A percentile compares a stretch with the other conserved stretches of the same genome.
These are phyloP conservation scores for Mortierella sp. DNA, from an alignment of 371 early-diverging fungal genomes.

Conservation along the genomic window DNA sequence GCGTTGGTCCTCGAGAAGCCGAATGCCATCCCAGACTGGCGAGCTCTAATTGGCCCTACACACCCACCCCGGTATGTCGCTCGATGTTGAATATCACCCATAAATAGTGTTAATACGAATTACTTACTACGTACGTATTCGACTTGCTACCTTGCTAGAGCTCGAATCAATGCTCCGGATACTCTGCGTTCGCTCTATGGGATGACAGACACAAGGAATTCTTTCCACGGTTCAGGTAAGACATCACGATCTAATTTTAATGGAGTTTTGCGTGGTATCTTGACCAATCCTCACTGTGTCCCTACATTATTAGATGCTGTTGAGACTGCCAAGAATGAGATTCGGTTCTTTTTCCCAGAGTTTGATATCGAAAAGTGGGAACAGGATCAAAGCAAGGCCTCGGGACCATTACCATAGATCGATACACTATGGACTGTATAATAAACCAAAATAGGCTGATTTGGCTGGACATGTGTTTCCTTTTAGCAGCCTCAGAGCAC, in stretches of 20 bases:
- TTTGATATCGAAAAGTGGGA: slow-evolving; percentile 58
- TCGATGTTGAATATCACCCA: not conserved
- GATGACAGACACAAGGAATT: slow-evolving; percentile 86
- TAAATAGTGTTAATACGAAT: no score
- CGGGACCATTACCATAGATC: not conserved
- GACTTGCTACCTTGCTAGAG: slow-evolving; percentile 57
- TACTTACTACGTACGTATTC: no score
- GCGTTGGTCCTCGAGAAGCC: slow-evolving; percentile 70
- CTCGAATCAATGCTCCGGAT: slow-evolving; percentile 68
- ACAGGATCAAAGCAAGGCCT: slow-evolving; percentile 7
- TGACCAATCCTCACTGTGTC: not conserved
- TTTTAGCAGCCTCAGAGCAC: no score
- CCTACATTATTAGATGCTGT: slow-evolving; percentile 62
- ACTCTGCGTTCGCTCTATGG: slow-evolving; percentile 82
- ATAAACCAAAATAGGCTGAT: not conserved
- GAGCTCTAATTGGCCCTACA: slow-evolving; percentile 75
- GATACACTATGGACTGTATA: no score
- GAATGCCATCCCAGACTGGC: slow-evolving; percentile 74
- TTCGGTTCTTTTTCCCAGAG: slow-evolving; percentile 71
- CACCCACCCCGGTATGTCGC: slow-evolving; percentile 70
- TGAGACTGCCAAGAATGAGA: slow-evolving; percentile 68
- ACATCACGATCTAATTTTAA: not conserved
- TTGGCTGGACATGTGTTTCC: no score
- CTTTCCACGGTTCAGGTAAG: slow-evolving; percentile 84
- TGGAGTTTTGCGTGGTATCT: not conserved